Conservation (phyloP, 805 yeast genomes). For the Ogataea pilisensis region DNA sequence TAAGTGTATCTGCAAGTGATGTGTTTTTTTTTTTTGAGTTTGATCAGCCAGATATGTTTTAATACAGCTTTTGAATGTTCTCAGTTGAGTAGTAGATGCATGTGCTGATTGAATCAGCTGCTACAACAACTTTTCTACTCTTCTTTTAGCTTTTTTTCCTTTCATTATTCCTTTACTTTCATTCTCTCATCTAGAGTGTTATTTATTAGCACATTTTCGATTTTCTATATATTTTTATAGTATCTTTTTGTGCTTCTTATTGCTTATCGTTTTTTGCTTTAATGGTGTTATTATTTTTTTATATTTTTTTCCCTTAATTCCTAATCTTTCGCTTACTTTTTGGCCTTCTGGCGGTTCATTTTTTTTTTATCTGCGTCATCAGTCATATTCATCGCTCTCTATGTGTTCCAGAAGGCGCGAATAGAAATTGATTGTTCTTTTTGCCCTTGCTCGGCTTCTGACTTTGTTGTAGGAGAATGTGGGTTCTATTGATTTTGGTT, state of each 20-base stretch:
- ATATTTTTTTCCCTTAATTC: neutral
- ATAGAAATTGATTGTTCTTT: too few species aligned
- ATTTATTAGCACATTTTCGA: neutral
- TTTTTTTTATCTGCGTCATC: neutral
- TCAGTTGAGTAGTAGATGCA: too few species aligned
- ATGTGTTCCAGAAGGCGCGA: too few species aligned
- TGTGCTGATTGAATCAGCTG: too few species aligned
- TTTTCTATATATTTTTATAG: neutral
- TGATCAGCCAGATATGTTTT: too few species aligned
- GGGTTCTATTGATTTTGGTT: too few species aligned
- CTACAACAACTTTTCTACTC: too few species aligned
- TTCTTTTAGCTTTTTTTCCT: slow-evolving; percentile 1
- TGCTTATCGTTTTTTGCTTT: neutral
- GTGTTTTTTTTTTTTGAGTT: neutral
- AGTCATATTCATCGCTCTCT: too few species aligned
- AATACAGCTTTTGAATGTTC: too few species aligned
- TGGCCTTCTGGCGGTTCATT: neutral
- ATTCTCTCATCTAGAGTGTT: neutral
- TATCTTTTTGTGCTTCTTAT: neutral
- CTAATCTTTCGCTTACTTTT: neutral
- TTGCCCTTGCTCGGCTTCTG: too few species aligned
- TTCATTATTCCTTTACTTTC: neutral
- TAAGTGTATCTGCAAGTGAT: neutral
- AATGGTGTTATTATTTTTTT: neutral
- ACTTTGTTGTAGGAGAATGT: too few species aligned